phyloP scores from a whole-genome alignment of 169 alveolate genomes.

The Plasmodium coatneyi region DNA sequence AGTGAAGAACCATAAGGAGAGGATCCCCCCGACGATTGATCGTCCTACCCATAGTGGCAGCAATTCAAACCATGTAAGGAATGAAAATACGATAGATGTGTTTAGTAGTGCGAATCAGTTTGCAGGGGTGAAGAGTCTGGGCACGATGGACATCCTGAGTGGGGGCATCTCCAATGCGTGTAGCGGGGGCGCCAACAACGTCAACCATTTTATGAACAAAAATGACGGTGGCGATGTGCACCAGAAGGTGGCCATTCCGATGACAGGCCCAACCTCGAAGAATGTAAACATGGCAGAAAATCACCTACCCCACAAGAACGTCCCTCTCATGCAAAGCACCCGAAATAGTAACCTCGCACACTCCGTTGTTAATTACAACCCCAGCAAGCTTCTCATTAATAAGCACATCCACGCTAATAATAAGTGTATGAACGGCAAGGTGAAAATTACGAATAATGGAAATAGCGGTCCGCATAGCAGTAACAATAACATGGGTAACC shows the following conservation, averaged over 20 bases:
- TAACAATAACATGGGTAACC: background rate
- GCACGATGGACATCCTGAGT: background rate
- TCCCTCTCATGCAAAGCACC: background rate
- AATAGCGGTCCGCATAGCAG: background rate
- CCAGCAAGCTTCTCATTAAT: slow-evolving; percentile 21
- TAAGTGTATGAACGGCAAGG: slow-evolving; percentile 10
- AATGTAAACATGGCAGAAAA: background rate
- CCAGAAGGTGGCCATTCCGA: background rate
- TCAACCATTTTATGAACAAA: background rate
- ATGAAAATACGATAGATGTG: background rate
- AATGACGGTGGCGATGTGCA: background rate
- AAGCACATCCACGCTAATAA: background rate
- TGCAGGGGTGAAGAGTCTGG: background rate
- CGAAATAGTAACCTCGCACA: slow-evolving; percentile 9
- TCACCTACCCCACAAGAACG: background rate
- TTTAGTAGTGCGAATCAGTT: background rate
- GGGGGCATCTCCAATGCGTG: background rate
- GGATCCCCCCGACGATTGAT: background rate
- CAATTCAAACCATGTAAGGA: background rate
- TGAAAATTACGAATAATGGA: background rate
- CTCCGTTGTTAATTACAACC: slow-evolving; percentile 16
- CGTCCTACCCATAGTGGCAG: background rate
- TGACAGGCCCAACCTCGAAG: background rate
- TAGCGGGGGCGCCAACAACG: background rate
- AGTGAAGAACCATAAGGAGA: background rate